Evolutionary conservation across 192 early-diverging fungal genomes (phyloP).

Genomic region (Podila clonocystis): DNA sequence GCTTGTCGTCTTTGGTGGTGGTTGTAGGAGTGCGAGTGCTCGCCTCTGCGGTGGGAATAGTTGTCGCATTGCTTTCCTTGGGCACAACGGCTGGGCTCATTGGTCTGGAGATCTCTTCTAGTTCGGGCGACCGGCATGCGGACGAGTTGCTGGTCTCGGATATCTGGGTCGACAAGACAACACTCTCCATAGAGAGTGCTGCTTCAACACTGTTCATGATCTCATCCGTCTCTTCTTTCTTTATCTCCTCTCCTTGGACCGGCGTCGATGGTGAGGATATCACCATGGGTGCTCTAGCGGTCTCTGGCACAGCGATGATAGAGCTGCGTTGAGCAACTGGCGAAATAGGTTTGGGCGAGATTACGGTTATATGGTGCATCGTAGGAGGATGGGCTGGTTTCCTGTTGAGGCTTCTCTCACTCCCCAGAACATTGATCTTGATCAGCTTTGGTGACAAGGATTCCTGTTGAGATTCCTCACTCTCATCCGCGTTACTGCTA

Average conservation of each 20-base stretch:
- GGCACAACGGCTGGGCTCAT: slow-evolving; percentile 1
- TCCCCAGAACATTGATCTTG: neutral
- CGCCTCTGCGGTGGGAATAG: neutral
- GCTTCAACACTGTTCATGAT: neutral
- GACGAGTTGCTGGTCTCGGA: slow-evolving; percentile 9
- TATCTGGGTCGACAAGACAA: slow-evolving; percentile 34
- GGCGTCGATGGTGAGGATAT: neutral
- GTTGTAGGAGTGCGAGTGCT: no score
- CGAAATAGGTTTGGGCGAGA: slow-evolving; percentile 27
- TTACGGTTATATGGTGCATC: neutral
- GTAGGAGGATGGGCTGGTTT: neutral
- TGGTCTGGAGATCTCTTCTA: neutral
- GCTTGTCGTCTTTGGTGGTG: neutral
- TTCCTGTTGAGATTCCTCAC: neutral
- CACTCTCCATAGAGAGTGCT: slow-evolving; percentile 22
- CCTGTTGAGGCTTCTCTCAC: neutral
- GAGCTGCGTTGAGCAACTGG: slow-evolving; percentile 12
- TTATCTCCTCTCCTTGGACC: neutral
- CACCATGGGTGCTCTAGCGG: neutral
- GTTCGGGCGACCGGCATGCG: neutral
- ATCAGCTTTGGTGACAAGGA: neutral
- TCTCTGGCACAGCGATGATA: neutral
- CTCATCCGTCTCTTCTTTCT: neutral
- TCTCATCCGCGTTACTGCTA: neutral
- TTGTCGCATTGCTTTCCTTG: neutral